phyloP scores from a whole-genome alignment of 1,284 basidiomycete genomes.

The Papiliotrema flavescens region DNA sequence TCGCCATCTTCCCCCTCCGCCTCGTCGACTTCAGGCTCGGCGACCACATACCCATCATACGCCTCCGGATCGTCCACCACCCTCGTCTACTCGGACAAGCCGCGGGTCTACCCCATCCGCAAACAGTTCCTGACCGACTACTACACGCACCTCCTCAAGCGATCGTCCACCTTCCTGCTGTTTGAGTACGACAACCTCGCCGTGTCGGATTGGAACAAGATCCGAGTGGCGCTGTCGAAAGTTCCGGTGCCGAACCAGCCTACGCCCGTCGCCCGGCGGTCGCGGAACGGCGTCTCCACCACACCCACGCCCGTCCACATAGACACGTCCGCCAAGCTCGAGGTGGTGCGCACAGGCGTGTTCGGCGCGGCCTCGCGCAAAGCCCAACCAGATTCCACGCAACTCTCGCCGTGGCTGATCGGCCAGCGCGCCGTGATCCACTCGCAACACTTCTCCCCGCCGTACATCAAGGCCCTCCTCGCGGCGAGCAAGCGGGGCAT shows the following conservation, averaged over 20 bases:
- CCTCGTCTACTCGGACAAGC: slow-evolving; percentile 1
- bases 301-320: background rate
- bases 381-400: background rate
- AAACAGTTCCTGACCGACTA: slow-evolving; percentile 48
- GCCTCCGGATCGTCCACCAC: slow-evolving; percentile 10
- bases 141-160: slow-evolving; percentile 45
- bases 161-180: slow-evolving; percentile 45
- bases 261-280: background rate
- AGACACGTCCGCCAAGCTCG: slow-evolving; percentile 24
- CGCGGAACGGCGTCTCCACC: no score
- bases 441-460: slow-evolving; percentile 44
- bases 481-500: slow-evolving; percentile 33
- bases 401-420: slow-evolving; percentile 25
- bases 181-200: slow-evolving; percentile 49
- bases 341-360: slow-evolving; percentile 46
- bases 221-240: slow-evolving; percentile 39
- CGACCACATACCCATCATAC: background rate
- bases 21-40: slow-evolving; percentile 3
- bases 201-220: slow-evolving; percentile 34
- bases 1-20: background rate
- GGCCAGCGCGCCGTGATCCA: slow-evolving; percentile 47
- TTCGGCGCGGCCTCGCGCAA: slow-evolving; percentile 27
- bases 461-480: slow-evolving; percentile 42
- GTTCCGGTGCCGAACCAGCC: slow-evolving; percentile 29
- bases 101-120: slow-evolving; percentile 31